Percentiles rank a stretch among this genome's conserved stretches.
These are phyloP conservation scores for Aspergillus heteromorphus DNA, from an alignment of 495 filamentous ascomycete genomes.

Conservation along the genomic window DNA sequence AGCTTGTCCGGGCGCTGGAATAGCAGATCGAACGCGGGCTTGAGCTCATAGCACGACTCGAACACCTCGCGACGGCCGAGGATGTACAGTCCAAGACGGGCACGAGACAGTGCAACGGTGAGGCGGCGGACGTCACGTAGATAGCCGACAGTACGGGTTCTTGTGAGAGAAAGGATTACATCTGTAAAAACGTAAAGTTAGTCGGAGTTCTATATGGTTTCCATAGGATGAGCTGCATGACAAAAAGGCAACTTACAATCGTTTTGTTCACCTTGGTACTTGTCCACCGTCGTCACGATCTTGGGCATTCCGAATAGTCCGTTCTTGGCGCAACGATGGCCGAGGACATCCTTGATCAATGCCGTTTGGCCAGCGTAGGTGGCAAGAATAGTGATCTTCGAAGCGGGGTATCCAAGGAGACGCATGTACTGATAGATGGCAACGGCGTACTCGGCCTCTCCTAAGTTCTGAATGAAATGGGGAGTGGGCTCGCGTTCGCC, in stretches of 20 bases:
- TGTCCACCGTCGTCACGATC: conserved; percentile 91
- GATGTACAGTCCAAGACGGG: conserved; percentile 86
- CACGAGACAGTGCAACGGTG: conserved; percentile 93
- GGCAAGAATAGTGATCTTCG: conserved; percentile 82
- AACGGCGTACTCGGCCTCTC: conserved; percentile 94
- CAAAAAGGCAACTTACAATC: conserved; percentile 66
- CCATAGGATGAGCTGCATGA: neutral
- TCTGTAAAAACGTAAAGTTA: conserved; percentile 47
- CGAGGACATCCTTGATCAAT: conserved; percentile 82
- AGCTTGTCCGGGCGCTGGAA: conserved; percentile 70
- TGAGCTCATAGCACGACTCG: conserved; percentile 80
- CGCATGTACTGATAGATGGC: conserved; percentile 98
- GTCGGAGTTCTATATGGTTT: conserved; percentile 2
- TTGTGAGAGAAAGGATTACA: conserved; percentile 85
- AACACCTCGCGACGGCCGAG: conserved; percentile 88
- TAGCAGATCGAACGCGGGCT: conserved; percentile 76
- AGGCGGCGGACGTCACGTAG: conserved; percentile 89
- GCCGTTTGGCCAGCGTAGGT: conserved; percentile 95
- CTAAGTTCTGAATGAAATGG: conserved; percentile 95
- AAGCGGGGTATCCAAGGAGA: conserved; percentile 88
- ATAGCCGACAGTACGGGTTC: conserved; percentile 87
- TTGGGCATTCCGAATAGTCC: conserved; percentile 85
- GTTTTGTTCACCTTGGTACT: conserved; percentile 99
- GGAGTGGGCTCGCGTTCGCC: conserved; percentile 90
- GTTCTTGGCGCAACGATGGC: conserved; percentile 77